phyloP scores from a whole-genome alignment of 2,329 filamentous ascomycete species.

The Hypoxylon sp. region DNA sequence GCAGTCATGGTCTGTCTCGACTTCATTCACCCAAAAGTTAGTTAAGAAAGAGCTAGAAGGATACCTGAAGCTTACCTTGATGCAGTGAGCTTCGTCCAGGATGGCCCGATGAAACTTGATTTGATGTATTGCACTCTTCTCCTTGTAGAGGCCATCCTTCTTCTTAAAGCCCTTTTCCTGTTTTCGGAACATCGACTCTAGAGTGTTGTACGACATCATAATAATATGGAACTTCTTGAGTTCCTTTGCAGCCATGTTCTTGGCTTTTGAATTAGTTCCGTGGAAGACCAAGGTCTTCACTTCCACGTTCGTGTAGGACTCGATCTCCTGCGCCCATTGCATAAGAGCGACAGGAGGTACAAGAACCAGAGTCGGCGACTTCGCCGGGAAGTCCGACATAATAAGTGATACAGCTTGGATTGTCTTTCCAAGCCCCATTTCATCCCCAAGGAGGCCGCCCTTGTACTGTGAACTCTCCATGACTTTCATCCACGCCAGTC shows the following conservation, averaged over 20 bases:
- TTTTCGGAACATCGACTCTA: constrained; percentile 93
- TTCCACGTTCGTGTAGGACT: constrained; percentile 85
- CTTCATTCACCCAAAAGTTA: constrained; percentile 60
- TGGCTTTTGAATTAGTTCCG: constrained; percentile 86
- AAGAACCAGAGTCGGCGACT: constrained; percentile 85
- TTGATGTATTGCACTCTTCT: constrained; percentile 83
- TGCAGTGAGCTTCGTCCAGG: constrained; percentile 94
- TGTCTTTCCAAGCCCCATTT: constrained; percentile 99
- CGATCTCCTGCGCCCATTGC: constrained; percentile 92
- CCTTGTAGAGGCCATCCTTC: constrained; percentile 84
- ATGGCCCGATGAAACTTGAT: constrained; percentile 92
- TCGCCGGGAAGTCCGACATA: constrained; percentile 95
- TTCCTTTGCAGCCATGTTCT: constrained; percentile 80
- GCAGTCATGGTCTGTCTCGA: constrained; percentile 90
- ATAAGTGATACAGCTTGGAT: constrained; percentile 98
- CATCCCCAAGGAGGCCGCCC: constrained; percentile 92
- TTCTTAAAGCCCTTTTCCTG: constrained; percentile 91
- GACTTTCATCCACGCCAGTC: constrained; percentile 91
- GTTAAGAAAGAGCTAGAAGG: constrained; percentile 43
- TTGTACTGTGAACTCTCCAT: constrained; percentile 91
- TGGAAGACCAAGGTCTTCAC: constrained; percentile 94
- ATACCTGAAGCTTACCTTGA: constrained; percentile 72
- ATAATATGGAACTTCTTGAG: constrained; percentile 91
- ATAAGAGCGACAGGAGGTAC: constrained; percentile 94
- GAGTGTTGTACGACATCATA: constrained; percentile 94